phyloP scores from a whole-genome alignment of 2,329 filamentous ascomycete species.

The Colletotrichum tropicicola region DNA sequence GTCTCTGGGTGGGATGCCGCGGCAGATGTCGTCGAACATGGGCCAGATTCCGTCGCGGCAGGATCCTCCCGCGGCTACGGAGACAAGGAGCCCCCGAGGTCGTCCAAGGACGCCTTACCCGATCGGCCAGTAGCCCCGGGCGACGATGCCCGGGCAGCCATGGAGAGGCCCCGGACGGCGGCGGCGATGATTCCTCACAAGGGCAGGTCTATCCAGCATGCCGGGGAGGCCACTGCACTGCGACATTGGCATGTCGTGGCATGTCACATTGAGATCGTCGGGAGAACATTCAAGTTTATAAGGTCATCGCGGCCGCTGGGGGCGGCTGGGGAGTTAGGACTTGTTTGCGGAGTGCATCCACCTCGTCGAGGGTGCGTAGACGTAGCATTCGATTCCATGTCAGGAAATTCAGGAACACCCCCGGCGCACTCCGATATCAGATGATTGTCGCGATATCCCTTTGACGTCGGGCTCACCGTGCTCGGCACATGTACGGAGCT shows the following conservation, averaged over 20 bases:
- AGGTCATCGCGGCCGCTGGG: too few relatives aligned
- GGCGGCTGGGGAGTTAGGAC: too few relatives aligned
- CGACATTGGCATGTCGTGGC: constrained; percentile 18
- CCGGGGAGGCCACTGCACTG: constrained; percentile 10
- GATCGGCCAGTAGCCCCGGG: constrained; percentile 5
- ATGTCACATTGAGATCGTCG: constrained; percentile 22
- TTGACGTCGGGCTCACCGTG: constrained; percentile 5
- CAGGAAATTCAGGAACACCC: not conserved
- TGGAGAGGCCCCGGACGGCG: constrained; percentile 1
- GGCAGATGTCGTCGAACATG: not conserved
- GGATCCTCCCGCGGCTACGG: constrained; percentile 21
- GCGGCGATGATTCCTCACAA: constrained; percentile 16
- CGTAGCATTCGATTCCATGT: constrained; percentile 13
- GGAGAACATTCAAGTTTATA: constrained; percentile 8
- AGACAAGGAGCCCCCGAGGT: not conserved
- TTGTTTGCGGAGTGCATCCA: constrained; percentile 25
- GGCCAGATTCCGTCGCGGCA: constrained; percentile 17
- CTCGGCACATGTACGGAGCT: constrained; percentile 14
- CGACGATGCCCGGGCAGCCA: not conserved
- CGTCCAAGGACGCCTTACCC: constrained; percentile 4
- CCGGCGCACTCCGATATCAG: constrained; percentile 20
- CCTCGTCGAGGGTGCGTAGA: too few relatives aligned
- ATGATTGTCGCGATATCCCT: constrained; percentile 8
- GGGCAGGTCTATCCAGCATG: constrained; percentile 21
- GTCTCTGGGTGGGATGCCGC: too few relatives aligned